Percentiles rank a stretch among this genome's conserved stretches.
These are phyloP conservation scores for Nannochloris sp. DNA, from an alignment of 139 green algal genomes.

Conservation along the genomic window DNA sequence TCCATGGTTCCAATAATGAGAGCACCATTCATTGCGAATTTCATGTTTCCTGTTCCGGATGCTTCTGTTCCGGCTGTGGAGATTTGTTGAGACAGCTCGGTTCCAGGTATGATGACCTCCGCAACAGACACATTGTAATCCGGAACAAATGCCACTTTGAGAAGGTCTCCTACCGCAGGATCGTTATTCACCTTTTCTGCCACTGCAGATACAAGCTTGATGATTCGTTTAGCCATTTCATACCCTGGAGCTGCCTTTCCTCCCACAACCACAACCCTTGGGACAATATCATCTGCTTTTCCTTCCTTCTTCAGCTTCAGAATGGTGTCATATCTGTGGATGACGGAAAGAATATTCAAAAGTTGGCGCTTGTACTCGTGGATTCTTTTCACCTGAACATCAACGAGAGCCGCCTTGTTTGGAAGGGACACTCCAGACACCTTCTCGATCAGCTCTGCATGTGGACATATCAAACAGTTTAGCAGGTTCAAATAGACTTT, in stretches of 20 bases:
- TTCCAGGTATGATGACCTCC: conserved; percentile 84
- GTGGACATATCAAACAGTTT: conserved; percentile 4
- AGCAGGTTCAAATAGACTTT: background rate
- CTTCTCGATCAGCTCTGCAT: conserved; percentile 51
- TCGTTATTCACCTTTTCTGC: conserved; percentile 84
- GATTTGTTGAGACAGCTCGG: conserved; percentile 94
- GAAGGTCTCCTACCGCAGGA: conserved; percentile 83
- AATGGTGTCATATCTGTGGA: conserved; percentile 84
- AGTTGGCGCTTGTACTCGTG: conserved; percentile 99
- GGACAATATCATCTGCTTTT: conserved; percentile 70
- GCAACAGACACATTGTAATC: conserved; percentile 98
- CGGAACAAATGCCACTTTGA: conserved; percentile 90
- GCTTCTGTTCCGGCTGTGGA: conserved; percentile 94
- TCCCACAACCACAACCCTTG: conserved; percentile 84
- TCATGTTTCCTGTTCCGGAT: conserved; percentile 97
- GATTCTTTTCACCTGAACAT: conserved; percentile 96
- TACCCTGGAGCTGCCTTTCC: conserved; percentile 96
- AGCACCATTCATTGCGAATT: conserved; percentile 98
- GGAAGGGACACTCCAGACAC: conserved; percentile 61
- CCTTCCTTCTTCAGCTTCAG: conserved; percentile 79
- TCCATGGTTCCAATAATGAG: conserved; percentile 94
- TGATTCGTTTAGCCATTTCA: conserved; percentile 97
- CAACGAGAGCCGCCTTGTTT: conserved; percentile 73
- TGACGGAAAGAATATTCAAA: conserved; percentile 82
- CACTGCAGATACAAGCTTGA: conserved; percentile 87